Evolutionary conservation across 148 eudicot genomes (phyloP), one percentile per base, ranked within the genome.

Genomic region (Rheum nobile): DNA sequence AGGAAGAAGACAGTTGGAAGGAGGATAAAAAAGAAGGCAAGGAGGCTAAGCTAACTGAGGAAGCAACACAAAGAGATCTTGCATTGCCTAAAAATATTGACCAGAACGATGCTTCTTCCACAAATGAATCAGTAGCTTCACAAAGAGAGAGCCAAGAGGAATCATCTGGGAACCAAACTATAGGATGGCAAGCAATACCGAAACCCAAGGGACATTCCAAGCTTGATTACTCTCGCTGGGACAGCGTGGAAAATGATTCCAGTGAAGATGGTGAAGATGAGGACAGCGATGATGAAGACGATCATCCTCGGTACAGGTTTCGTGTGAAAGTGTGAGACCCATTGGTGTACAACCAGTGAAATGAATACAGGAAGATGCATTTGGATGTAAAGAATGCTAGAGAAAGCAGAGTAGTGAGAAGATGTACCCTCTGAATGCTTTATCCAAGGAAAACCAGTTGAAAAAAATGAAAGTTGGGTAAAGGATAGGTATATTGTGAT

Each of bases 191-290:
- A 78, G 80, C 86, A 37, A 84, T 91, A 71, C 92, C 91, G 28
- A 89, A 93, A 81, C 98, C 98, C 26, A 84, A 83, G 79, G 97
- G 98, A 76, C 98, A 91, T 75, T 89, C 96, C 7, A 84, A 80
- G 74, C 90, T 93, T 42, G 92, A 91, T 65, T 93, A 93, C 82
- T 91, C 97, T 17, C 83, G 94, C 7, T 90, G 95, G 95, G 91
- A 91, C 71, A 75, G 75, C 41, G 92, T 93, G 55, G 91, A 83
- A 72, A 88, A 86, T 73, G 88, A 72, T 71, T 88, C 95, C 37
- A 91, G 97, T 63, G 98, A 91, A 54, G 96, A 88, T 21, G 97
- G 84, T 12, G 88, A 87, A 24, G 91, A 84, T 6, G 84, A 55
- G 2, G 84, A 79, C 21, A 78, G 82, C 8, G 91, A 85, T 12